phyloP scores from a whole-genome alignment of 768 basidiomycete species.

The Psilocybe sp. region DNA sequence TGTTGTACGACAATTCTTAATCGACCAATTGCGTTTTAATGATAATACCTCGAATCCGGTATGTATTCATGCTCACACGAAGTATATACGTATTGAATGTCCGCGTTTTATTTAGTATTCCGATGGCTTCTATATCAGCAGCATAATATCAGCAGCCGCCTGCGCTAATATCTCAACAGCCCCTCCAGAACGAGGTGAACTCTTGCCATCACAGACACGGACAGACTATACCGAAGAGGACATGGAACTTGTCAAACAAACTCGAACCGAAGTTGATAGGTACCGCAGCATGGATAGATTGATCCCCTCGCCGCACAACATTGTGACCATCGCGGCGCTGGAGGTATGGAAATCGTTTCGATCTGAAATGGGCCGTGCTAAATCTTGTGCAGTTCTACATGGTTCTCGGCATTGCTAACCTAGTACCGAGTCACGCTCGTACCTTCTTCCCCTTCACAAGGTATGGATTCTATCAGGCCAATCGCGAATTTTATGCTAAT shows the following conservation, averaged over 20 bases:
- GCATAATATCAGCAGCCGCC: conserved; percentile 79
- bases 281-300: conserved; percentile 94
- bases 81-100: background rate
- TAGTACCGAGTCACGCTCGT: conserved; percentile 73
- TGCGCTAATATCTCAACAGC: conserved; percentile 75
- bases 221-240: conserved; percentile 70
- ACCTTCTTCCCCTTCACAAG: conserved; percentile 87
- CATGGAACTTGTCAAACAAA: conserved; percentile 66
- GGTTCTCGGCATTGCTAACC: conserved; percentile 69
- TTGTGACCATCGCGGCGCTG: conserved; percentile 85
- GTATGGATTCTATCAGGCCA: conserved; percentile 36
- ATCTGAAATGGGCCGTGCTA: background rate
- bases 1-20: conserved; percentile 82
- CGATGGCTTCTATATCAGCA: conserved; percentile 88
- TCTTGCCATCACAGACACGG: conserved; percentile 65
- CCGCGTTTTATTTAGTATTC: conserved; percentile 57
- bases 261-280: conserved; percentile 79
- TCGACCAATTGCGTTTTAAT: conserved; percentile 92
- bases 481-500: conserved; percentile 7
- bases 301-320: conserved; percentile 92
- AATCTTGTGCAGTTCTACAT: conserved; percentile 63
- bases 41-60: conserved; percentile 92
- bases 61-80: conserved; percentile 22
- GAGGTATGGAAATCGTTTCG: conserved; percentile 56
- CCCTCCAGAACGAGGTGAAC: conserved; percentile 78